A percentile compares a stretch with the other conserved stretches of the same genome.
Evolutionary conservation across 805 yeast species (phyloP).

Genomic region (Nakazawaea populi): DNA sequence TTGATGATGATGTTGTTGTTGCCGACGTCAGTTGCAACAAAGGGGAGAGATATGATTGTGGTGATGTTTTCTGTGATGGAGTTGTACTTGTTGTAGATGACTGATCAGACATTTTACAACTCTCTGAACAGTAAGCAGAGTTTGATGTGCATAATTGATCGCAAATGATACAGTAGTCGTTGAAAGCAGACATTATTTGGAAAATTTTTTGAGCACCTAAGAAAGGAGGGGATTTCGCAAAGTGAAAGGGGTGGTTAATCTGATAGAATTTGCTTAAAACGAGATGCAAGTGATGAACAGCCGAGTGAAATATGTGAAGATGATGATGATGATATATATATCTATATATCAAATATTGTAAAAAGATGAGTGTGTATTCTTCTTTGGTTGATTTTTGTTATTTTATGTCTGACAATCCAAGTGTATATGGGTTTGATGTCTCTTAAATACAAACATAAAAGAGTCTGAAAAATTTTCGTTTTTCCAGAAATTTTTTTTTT

Average conservation of each 20-base stretch:
- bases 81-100: background rate
- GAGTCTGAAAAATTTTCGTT: background rate
- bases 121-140: conserved; percentile 27
- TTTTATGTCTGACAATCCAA: background rate
- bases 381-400: background rate
- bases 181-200: conserved; percentile 31
- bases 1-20: background rate
- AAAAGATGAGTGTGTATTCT: too few species aligned
- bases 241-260: too few species aligned
- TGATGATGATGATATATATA: too few species aligned
- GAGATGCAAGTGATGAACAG: background rate
- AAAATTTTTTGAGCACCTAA: too few species aligned
- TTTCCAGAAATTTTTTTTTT: background rate
- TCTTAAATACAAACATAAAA: background rate
- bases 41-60: conserved; percentile 3
- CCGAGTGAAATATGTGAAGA: too few species aligned
- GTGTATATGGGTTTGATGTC: background rate
- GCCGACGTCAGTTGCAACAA: background rate
- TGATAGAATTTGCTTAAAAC: too few species aligned
- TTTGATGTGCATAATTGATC: conserved; percentile 25
- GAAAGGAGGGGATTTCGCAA: too few species aligned
- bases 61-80: background rate
- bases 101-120: conserved; percentile 21
- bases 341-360: too few species aligned
- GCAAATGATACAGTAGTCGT: conserved; percentile 30